phyloP scores from a whole-genome alignment of 176 grass and related monocot species.

The Musa acuminata region DNA sequence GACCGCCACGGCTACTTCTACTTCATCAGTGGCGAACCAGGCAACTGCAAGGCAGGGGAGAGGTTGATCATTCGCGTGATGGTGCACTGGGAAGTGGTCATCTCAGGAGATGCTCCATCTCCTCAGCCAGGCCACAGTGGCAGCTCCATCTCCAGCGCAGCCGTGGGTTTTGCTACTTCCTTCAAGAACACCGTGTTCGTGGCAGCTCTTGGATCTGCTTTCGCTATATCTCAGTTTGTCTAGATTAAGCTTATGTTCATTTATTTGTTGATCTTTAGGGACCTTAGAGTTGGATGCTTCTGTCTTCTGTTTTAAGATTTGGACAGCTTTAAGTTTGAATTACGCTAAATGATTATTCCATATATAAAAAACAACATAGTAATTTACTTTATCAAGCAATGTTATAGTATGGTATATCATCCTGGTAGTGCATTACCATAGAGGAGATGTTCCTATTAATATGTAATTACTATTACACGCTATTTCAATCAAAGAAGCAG shows the following conservation, averaged over 20 bases:
- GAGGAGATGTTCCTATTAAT: too few relatives aligned
- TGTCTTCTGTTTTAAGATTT: too few relatives aligned
- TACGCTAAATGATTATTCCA: too few relatives aligned
- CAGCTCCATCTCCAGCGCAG: not conserved
- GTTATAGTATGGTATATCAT: too few relatives aligned
- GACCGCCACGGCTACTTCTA: conserved; percentile 36
- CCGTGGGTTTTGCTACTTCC: not conserved
- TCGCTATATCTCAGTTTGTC: not conserved
- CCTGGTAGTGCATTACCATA: too few relatives aligned
- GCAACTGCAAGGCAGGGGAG: conserved; percentile 53
- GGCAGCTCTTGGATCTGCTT: not conserved
- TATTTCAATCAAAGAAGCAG: too few relatives aligned
- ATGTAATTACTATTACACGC: too few relatives aligned
- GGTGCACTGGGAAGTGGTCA: not conserved
- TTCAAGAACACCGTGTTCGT: not conserved
- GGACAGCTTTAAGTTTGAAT: too few relatives aligned
- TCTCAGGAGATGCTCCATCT: not conserved
- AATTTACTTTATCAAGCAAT: too few relatives aligned
- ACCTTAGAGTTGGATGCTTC: too few relatives aligned
- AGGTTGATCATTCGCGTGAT: conserved; percentile 52
- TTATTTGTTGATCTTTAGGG: not conserved
- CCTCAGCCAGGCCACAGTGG: conserved; percentile 12
- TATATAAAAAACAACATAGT: too few relatives aligned
- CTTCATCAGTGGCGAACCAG: conserved; percentile 67
- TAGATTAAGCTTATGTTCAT: not conserved